Evolutionary conservation across 495 filamentous ascomycete genomes (phyloP).

Genomic region (Daldinia grandis): DNA sequence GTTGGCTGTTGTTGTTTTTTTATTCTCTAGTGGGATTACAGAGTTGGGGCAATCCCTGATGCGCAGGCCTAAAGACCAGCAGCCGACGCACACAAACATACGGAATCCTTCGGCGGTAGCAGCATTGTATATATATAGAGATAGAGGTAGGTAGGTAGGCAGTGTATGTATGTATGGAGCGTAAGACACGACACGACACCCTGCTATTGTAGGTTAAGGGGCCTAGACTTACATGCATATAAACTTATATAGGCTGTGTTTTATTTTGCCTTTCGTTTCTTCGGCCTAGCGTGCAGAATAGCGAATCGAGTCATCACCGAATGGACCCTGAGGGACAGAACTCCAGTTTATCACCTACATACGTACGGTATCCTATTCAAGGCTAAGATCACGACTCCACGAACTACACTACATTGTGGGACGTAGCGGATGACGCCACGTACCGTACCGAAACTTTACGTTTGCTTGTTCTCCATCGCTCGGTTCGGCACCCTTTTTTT

Average conservation of each 20-base stretch:
- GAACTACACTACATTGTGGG: conserved; percentile 25
- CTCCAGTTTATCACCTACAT: conserved; percentile 17
- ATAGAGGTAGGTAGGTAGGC: background rate
- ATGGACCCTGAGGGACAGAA: conserved; percentile 1
- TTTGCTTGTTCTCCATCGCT: conserved; percentile 33
- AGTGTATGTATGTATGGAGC: background rate
- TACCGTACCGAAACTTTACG: conserved; percentile 43
- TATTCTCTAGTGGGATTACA: background rate
- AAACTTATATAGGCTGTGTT: background rate
- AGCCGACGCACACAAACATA: conserved; percentile 10
- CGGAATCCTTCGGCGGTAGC: conserved; percentile 13
- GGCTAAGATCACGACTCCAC: conserved; percentile 24
- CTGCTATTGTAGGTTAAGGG: background rate
- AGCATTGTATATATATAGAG: conserved; percentile 15
- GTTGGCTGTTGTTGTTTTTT: background rate
- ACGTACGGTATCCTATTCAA: conserved; percentile 11
- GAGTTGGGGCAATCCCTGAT: conserved; percentile 8
- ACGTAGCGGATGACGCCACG: conserved; percentile 45
- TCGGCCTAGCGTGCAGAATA: conserved; percentile 5
- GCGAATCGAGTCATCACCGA: conserved; percentile 13
- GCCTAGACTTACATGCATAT: background rate
- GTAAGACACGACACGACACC: background rate
- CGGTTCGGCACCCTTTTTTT: conserved; percentile 6
- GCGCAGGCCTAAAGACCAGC: background rate
- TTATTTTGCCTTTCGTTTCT: background rate